A percentile compares a stretch with the other conserved stretches of the same genome.
Evolutionary conservation across 768 basidiomycete species (phyloP).

Genomic region (Hortiboletus flavorubellus): DNA sequence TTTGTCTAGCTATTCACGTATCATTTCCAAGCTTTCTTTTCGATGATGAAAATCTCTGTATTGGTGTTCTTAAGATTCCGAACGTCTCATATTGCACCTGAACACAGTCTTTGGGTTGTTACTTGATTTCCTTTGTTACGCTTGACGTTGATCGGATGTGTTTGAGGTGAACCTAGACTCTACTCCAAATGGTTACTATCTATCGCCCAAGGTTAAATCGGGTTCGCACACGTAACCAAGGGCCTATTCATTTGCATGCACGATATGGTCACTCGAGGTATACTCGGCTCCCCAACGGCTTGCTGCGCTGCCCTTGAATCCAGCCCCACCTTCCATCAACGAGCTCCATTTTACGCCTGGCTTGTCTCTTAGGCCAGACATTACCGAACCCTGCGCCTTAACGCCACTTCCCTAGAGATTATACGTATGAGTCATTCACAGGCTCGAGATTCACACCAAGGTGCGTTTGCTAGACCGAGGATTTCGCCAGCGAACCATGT

Average conservation of each 20-base stretch:
- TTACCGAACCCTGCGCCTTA: neutral
- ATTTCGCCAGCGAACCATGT: neutral
- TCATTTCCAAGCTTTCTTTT: no score
- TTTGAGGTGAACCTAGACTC: no score
- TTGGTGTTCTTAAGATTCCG: no score
- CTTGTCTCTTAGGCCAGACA: neutral
- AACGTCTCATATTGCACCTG: no score
- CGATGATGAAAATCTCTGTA: no score
- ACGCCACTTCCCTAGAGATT: neutral
- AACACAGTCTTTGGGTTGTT: no score
- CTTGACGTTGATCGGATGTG: no score
- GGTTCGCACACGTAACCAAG: neutral
- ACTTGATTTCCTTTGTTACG: no score
- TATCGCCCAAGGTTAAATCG: neutral
- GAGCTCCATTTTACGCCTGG: neutral
- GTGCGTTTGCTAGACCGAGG: constrained; percentile 4
- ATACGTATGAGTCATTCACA: constrained; percentile 11
- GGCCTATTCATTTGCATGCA: neutral
- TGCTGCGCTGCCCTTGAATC: neutral
- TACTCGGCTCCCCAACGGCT: neutral
- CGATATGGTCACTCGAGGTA: neutral
- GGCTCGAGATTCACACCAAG: constrained; percentile 4
- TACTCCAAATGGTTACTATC: neutral
- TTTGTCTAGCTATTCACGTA: no score
- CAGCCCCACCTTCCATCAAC: neutral